Evolutionary conservation across 768 basidiomycete genomes (phyloP).

Genomic region (Saitozyma sp.): DNA sequence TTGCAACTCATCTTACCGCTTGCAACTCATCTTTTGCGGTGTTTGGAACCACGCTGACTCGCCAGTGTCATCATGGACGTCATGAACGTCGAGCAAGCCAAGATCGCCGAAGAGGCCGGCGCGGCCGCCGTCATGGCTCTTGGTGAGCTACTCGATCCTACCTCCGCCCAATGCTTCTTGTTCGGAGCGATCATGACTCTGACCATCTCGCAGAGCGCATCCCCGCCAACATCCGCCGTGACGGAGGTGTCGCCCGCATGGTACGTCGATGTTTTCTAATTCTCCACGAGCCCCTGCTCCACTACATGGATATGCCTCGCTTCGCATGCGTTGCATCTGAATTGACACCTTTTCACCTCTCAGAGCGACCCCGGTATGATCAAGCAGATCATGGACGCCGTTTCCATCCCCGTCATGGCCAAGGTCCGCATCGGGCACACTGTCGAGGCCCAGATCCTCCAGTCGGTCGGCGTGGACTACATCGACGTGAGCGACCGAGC

Average conservation of each 20-base stretch:
- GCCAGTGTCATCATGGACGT: conserved; percentile 75
- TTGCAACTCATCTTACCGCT: neutral
- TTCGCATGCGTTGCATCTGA: neutral
- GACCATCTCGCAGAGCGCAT: conserved; percentile 65
- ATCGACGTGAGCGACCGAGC: conserved; percentile 44
- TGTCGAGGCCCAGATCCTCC: conserved; percentile 96
- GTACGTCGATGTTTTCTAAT: conserved; percentile 58
- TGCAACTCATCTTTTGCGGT: neutral
- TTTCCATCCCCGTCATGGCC: conserved; percentile 91
- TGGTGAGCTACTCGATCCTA: conserved; percentile 27
- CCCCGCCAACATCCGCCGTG: conserved; percentile 86
- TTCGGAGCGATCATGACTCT: neutral
- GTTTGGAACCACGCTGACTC: neutral
- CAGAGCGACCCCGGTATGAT: conserved; percentile 93
- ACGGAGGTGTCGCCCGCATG: conserved; percentile 96
- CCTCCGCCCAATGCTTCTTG: no score
- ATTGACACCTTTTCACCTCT: conserved; percentile 33
- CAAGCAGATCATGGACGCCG: conserved; percentile 89
- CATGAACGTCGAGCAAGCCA: conserved; percentile 60
- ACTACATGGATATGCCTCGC: neutral
- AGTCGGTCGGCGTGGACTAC: conserved; percentile 92
- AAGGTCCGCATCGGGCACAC: conserved; percentile 95
- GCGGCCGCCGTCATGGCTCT: conserved; percentile 90
- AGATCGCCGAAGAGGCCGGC: conserved; percentile 94
- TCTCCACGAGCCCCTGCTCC: neutral